A percentile compares a stretch with the other conserved stretches of the same genome.
Evolutionary conservation across 441 rosid genomes (phyloP).

Genomic region (Erysimum pusillum): DNA sequence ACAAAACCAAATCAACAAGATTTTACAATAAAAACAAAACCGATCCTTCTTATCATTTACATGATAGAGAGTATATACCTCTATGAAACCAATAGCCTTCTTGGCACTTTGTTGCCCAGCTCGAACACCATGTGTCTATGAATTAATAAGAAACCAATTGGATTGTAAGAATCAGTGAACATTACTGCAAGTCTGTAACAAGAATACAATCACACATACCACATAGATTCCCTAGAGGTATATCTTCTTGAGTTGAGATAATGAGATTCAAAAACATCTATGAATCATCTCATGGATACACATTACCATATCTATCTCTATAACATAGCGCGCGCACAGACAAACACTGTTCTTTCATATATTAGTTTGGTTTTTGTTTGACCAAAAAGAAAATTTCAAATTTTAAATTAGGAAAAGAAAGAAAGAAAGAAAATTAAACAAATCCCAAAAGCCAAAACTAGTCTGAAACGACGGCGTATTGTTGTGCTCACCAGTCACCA

Average conservation of each 20-base stretch:
- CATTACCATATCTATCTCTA: neutral
- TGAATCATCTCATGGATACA: neutral
- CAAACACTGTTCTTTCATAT: conserved; percentile 1
- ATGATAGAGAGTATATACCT: conserved; percentile 57
- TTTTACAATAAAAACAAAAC: neutral
- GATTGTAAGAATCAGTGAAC: conserved; percentile 10
- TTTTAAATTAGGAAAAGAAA: neutral
- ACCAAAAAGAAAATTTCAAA: too few species aligned
- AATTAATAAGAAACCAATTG: neutral
- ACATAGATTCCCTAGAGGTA: neutral
- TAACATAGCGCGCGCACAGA: neutral
- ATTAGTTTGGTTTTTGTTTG: too few species aligned
- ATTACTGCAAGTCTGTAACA: conserved; percentile 15
- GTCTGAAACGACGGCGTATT: conserved; percentile 38
- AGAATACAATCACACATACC: conserved; percentile 27
- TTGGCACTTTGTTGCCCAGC: conserved; percentile 82
- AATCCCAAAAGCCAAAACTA: neutral
- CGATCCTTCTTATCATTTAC: neutral
- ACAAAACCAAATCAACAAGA: conserved; percentile 22
- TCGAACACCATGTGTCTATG: conserved; percentile 89
- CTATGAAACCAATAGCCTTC: conserved; percentile 88
- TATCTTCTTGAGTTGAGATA: conserved; percentile 6
- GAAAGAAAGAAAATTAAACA: neutral
- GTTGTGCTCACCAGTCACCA: conserved; percentile 14
- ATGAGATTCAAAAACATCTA: neutral